phyloP scores from a whole-genome alignment of 148 eudicot genomes.

The Vaccinium myrtillus region DNA sequence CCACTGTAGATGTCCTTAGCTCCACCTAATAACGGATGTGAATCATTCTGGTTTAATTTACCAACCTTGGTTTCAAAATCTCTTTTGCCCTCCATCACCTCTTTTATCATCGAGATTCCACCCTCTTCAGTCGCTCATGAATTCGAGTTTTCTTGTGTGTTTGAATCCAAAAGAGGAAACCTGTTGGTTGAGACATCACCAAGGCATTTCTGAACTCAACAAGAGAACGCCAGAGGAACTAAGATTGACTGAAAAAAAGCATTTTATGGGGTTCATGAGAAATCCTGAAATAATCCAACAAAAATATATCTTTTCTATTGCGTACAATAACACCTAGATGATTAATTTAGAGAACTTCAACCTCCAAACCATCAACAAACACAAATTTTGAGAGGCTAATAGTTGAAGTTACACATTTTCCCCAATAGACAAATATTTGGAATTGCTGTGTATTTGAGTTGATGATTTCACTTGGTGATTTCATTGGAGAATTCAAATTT shows the following conservation, averaged over 20 bases:
- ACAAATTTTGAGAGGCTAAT: neutral
- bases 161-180: neutral
- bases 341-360: neutral
- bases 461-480: too few species aligned
- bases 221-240: constrained; percentile 67
- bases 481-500: too few species aligned
- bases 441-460: too few species aligned
- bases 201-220: constrained; percentile 67
- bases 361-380: neutral
- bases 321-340: neutral
- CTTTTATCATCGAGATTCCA: neutral
- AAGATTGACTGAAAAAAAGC: constrained; percentile 23
- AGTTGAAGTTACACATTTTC: constrained; percentile 22
- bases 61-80: neutral
- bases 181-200: constrained; percentile 41
- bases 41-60: neutral
- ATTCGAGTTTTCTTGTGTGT: neutral
- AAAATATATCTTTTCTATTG: too few species aligned
- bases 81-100: neutral
- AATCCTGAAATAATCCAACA: too few species aligned
- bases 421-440: too few species aligned
- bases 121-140: constrained; percentile 12
- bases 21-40: neutral
- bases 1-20: too few species aligned
- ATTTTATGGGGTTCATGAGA: too few species aligned